Evolutionary conservation across 1,284 basidiomycete species (phyloP), one percentile per base, ranked within the genome.

Genomic region (Marasmius tenuissimus): DNA sequence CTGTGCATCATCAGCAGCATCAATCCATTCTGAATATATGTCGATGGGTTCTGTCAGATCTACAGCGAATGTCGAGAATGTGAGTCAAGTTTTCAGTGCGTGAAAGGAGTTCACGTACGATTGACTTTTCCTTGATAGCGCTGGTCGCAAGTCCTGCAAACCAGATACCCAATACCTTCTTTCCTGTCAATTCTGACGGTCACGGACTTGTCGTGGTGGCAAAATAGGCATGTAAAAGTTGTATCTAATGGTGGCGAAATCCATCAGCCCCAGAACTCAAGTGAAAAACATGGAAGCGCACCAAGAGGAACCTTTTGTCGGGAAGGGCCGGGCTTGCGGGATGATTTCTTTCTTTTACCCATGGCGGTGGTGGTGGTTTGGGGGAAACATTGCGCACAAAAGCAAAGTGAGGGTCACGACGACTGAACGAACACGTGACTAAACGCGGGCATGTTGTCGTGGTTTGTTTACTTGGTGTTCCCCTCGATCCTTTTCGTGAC

Each of bases 11-110:
- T 95, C 93, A 20, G 92, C 92, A 51, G 93, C 93, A 73, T 95
- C 93, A 66, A 95, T 93, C 93, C 93, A 96, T 70, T 93, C 91
- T 10, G 92, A 93, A 73, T 95, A 96, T 34, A 96, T 92, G 73
- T 96, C 94, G 63, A 96, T 89, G 5, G 94, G 86, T 68, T 95
- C 93, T 1, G 92, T 93, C 54, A 96, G 80, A 70, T 94, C 92
- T 89, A 38, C 14, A 54, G 52, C 45, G 45, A n/a, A 68, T 63
- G 18, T 37, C 65, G 59, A 68, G 63, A 58, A 67, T 42, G 40
- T 61, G 35, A 34, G 45, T 20, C 45, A 50, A 63, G n/a, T 66
- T 62, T 33, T 59, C 62, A 62, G 35, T 47, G 40, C 18, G 54
- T 37, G 52, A 50, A 47, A 40, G 48, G 27, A 45, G 39, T 51